Evolutionary conservation across 2,329 filamentous ascomycete genomes (phyloP).

Genomic region (Calonectria pauciramosa): DNA sequence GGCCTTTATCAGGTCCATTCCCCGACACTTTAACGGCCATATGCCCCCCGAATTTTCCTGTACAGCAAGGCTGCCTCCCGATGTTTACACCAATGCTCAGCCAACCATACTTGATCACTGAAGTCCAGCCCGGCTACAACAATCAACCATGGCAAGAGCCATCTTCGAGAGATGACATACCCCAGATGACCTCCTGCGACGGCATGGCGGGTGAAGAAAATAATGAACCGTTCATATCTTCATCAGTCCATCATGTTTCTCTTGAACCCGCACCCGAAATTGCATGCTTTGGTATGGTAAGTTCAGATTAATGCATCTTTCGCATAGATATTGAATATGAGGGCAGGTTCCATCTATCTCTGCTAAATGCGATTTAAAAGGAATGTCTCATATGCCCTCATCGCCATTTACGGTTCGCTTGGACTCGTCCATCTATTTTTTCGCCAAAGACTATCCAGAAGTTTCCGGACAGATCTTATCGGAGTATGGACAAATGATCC

Average conservation of each 20-base stretch:
- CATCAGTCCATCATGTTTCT: neutral
- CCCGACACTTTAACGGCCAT: neutral
- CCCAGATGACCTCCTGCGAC: neutral
- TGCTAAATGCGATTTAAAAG: neutral
- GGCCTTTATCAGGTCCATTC: neutral
- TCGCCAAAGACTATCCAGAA: neutral
- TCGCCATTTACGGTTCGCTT: constrained; percentile 3
- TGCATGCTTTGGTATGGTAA: constrained; percentile 35
- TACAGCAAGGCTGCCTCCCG: neutral
- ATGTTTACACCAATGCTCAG: neutral
- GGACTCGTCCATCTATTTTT: constrained; percentile 15
- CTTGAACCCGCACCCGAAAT: neutral
- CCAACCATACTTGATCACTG: neutral
- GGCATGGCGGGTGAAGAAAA: neutral
- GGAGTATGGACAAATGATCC: constrained; percentile 27
- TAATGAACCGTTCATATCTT: neutral
- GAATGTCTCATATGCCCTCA: accelerated
- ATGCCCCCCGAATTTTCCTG: neutral
- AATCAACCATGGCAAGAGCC: neutral
- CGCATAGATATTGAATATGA: neutral
- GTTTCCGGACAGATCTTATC: neutral
- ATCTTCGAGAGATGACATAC: neutral
- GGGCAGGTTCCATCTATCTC: constrained; percentile 25
- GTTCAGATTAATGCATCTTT: neutral
- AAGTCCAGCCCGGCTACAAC: neutral